Conservation (phyloP, 441 rosid genomes). For the Bruguiera hainesii region DNA sequence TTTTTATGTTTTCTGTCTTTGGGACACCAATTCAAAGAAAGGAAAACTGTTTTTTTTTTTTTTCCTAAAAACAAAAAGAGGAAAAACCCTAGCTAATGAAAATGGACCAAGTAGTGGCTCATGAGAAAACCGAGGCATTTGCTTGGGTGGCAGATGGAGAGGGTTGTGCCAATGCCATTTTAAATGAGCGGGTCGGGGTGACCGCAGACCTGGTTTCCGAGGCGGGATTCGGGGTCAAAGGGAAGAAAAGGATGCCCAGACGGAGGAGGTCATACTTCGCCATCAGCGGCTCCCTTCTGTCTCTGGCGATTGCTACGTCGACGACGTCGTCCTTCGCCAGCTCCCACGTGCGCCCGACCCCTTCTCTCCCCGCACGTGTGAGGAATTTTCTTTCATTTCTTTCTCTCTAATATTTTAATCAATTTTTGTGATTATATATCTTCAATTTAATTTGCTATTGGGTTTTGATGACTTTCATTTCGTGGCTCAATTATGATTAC, state of each 20-base stretch:
- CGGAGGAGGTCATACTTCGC: slow-evolving; percentile 68
- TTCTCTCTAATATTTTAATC: neutral
- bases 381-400: slow-evolving; percentile 21
- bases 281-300: slow-evolving; percentile 34
- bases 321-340: slow-evolving; percentile 28
- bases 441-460: too few relatives aligned
- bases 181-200: slow-evolving; percentile 35
- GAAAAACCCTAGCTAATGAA: slow-evolving; percentile 26
- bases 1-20: slow-evolving; percentile 23
- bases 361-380: slow-evolving; percentile 70
- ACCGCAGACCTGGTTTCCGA: slow-evolving; percentile 32
- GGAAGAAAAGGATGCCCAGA: slow-evolving; percentile 87
- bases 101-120: slow-evolving; percentile 38
- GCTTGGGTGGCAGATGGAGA: slow-evolving; percentile 52
- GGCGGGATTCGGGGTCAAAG: slow-evolving; percentile 44
- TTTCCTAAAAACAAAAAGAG: neutral
- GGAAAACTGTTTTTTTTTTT: slow-evolving; percentile 13
- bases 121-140: slow-evolving; percentile 61
- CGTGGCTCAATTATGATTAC: too few relatives aligned
- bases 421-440: neutral
- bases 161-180: slow-evolving; percentile 22
- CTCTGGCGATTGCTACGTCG: slow-evolving; percentile 18
- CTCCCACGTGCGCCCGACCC: slow-evolving; percentile 56
- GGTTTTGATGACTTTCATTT: too few relatives aligned
- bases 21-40: neutral